These are phyloP conservation scores for Mycosphaerella sp. DNA, from an alignment of 2,329 filamentous ascomycete genomes.

Conservation along the genomic window DNA sequence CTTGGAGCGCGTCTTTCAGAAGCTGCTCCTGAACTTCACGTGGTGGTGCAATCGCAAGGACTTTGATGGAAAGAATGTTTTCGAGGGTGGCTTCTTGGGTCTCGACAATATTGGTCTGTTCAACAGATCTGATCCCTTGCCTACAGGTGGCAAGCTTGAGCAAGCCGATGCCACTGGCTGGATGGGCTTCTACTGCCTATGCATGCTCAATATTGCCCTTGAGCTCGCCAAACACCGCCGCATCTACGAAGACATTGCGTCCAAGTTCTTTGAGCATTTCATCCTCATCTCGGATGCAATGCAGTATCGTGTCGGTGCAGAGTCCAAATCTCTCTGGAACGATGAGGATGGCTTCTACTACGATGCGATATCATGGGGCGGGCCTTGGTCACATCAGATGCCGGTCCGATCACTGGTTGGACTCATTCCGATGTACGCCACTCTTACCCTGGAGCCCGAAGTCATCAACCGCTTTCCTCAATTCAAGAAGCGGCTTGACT, in stretches of 20 bases:
- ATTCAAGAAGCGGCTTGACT: constrained; percentile 88
- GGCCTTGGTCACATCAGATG: constrained; percentile 86
- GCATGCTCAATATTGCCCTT: constrained; percentile 93
- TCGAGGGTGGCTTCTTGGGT: constrained; percentile 91
- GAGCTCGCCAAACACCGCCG: constrained; percentile 92
- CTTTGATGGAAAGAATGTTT: constrained; percentile 88
- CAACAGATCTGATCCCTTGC: constrained; percentile 90
- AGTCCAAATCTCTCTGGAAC: constrained; percentile 87
- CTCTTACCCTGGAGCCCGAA: constrained; percentile 86
- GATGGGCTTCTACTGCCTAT: constrained; percentile 97
- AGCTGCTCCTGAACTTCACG: constrained; percentile 90
- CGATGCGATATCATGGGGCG: constrained; percentile 93
- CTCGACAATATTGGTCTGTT: constrained; percentile 97
- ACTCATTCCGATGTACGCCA: constrained; percentile 87
- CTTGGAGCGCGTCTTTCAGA: constrained; percentile 92
- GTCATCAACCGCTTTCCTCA: constrained; percentile 83
- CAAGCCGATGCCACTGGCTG: constrained; percentile 97
- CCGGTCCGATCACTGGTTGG: constrained; percentile 89
- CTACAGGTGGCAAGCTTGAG: constrained; percentile 86
- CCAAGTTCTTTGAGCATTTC: constrained; percentile 98
- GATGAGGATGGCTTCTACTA: constrained; percentile 98
- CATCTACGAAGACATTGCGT: constrained; percentile 93
- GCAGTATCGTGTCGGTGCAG: constrained; percentile 61
- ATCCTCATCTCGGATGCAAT: constrained; percentile 97
- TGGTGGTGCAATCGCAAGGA: constrained; percentile 99